Percentiles rank a stretch among this genome's conserved stretches.
Conservation (phyloP, 108 stramenopile species). For the Skeletonema menzelii region DNA sequence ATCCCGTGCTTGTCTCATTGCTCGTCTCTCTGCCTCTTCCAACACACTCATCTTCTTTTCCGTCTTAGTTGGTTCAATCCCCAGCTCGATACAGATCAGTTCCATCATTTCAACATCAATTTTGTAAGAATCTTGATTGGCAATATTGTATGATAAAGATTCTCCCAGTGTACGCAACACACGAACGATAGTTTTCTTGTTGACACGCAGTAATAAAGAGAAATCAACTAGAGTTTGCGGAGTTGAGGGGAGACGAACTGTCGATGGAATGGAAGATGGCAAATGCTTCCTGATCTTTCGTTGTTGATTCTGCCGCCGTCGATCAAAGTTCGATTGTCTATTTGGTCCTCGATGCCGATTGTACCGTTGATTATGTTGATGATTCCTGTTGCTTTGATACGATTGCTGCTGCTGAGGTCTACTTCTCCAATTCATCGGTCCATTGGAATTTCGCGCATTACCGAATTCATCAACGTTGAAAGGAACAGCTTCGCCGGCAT, state of each 20-base stretch:
- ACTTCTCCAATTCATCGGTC: constrained; percentile 7
- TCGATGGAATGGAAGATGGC: constrained; percentile 20
- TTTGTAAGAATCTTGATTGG: constrained; percentile 37
- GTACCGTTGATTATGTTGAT: background rate
- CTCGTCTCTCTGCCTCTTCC: constrained; percentile 20
- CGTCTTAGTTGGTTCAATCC: constrained; percentile 28
- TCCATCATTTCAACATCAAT: constrained; percentile 43
- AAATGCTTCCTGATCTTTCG: background rate
- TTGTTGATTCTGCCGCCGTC: background rate
- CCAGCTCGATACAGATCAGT: constrained; percentile 35
- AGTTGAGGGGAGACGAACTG: constrained; percentile 61
- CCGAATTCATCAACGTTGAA: constrained; percentile 23
- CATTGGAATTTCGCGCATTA: constrained; percentile 1
- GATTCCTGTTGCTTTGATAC: constrained; percentile 2
- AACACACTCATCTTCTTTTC: constrained; percentile 17
- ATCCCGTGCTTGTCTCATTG: constrained; percentile 6
- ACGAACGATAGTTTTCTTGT: constrained; percentile 33
- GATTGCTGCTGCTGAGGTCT: constrained; percentile 12
- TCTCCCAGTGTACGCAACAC: constrained; percentile 29
- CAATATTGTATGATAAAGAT: constrained; percentile 15
- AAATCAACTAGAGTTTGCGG: constrained; percentile 70
- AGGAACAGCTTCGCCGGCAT: constrained; percentile 35
- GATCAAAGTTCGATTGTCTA: background rate
- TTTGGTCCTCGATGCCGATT: background rate
- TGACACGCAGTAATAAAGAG: constrained; percentile 23